Base-by-base conservation (phyloP, 805 yeast genomes). In the Zygoascus ofunaensis region DNA sequence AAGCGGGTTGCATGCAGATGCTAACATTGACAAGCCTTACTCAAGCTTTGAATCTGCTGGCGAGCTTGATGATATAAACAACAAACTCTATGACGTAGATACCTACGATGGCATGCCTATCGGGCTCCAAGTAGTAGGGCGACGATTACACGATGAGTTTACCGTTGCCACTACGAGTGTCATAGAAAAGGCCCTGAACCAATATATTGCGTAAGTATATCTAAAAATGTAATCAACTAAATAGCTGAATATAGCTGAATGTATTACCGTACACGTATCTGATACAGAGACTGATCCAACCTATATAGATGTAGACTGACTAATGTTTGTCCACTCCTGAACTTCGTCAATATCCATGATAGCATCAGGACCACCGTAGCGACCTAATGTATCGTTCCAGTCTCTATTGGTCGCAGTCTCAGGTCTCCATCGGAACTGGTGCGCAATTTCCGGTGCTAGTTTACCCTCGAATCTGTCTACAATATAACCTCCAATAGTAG, bases 111-210 rank as follows among this genome's bases (percentile, higher is more conserved):
- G 74, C 2, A 74, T 73, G 54, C 81, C 83, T 0, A 75, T 79
- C 3, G 64, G 70, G 2, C 50, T 78, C 8, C 86, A 80, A 55
- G 49, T 80, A 19, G 69, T 76, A n/a, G 72, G 79, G 22, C 66
- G 72, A 44, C 66, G 78, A 44, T 72, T 70, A 44, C 71, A 77
- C 47, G 87, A 80, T 54, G 85, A 80, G 54, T n/a, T n/a, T n/a
- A n/a, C n/a, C n/a, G n/a, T n/a, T n/a, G n/a, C n/a, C n/a, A n/a
- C n/a, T n/a, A 30, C 34, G 17, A 17, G 15, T 30, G 15, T 30
- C 15, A 30, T 30, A 4, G 34, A 30, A 30, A 30, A 30, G 5
- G 34, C 34, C 15, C n/a, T n/a, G n/a, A n/a, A n/a, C n/a, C n/a
- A n/a, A n/a, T n/a, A n/a, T n/a, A n/a, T n/a, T n/a, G n/a, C n/a